Base-by-base conservation (phyloP, 352 stramenopile species). In the Phytophthora pseudosyringae region DNA sequence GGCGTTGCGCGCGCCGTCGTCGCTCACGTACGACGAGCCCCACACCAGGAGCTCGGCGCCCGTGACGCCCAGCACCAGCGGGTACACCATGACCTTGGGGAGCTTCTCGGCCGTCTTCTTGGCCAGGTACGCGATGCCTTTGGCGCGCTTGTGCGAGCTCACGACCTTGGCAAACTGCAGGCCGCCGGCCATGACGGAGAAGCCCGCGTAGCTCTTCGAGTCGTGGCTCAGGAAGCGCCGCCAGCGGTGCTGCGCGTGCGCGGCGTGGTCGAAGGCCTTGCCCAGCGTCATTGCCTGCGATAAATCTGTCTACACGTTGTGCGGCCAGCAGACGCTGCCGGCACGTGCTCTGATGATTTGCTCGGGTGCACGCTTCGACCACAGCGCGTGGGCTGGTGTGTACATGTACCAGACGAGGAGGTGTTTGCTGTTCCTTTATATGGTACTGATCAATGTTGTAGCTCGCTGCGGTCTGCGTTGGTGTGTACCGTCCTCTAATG, bases 211-310 rank as follows among this genome's bases (percentile, higher is more conserved):
- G 51, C 58, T 46, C 43, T 72, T 69, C 21, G 53, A 76, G 53
- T 76, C 68, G 32, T 56, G 57, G 26, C 57, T 52, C 47, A 72
- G 4, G 40, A 76, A 76, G 25, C 56, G 46, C 48, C 39, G 38
- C 68, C 68, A 76, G n/a, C 68, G 68, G 52, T 70, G 64, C 49
- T 73, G 57, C 0, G 58, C 64, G 36, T 76, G 64, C 1, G 31
- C 56, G 7, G 46, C 54, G 31, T 76, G 68, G 40, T 72, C 57
- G 39, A 76, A 72, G 2, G 26, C 7, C 50, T 73, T 73, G 36
- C 4, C 43, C 29, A 59, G 31, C 12, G 55, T 51, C 66, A 66
- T 73, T 38, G 31, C 11, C n/a, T n/a, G 33, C 21, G 21, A 21
- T 21, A 21, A 21, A 21, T 21, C 21, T 21, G 21, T 21, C 21